Percentiles rank a stretch among this genome's conserved stretches.
phyloP scores from a whole-genome alignment of 352 stramenopile genomes.

The Globisporangium megalacanthum region DNA sequence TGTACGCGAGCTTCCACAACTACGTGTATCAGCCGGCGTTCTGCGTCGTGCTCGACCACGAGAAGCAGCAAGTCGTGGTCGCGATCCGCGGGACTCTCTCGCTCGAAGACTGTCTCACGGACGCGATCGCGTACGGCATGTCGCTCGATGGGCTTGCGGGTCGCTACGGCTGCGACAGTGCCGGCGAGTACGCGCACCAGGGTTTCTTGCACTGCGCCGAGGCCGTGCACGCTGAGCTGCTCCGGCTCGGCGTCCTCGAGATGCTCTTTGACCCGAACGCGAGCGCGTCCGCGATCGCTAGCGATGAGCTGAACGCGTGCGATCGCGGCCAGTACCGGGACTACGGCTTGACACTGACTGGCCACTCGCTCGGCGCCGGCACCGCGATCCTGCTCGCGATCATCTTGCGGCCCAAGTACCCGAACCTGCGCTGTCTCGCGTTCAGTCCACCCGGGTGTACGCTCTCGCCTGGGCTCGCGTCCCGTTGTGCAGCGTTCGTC shows the following conservation, averaged over 20 bases:
- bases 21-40: slow-evolving; percentile 78
- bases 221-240: slow-evolving; percentile 66
- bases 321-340: slow-evolving; percentile 52
- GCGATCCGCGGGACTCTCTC: slow-evolving; percentile 82
- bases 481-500: slow-evolving; percentile 54
- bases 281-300: slow-evolving; percentile 27
- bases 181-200: slow-evolving; percentile 73
- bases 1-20: slow-evolving; percentile 80
- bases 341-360: slow-evolving; percentile 71
- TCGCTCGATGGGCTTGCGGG: slow-evolving; percentile 62
- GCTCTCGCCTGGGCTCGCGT: slow-evolving; percentile 62
- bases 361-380: slow-evolving; percentile 77
- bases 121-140: slow-evolving; percentile 81
- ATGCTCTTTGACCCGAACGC: slow-evolving; percentile 79
- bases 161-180: slow-evolving; percentile 63
- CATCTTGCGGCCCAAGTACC: slow-evolving; percentile 75
- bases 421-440: slow-evolving; percentile 73
- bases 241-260: slow-evolving; percentile 66
- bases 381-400: slow-evolving; percentile 71
- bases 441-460: slow-evolving; percentile 78
- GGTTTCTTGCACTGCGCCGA: slow-evolving; percentile 78
- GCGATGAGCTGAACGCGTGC: slow-evolving; percentile 56
- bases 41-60: slow-evolving; percentile 75
- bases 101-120: slow-evolving; percentile 83
- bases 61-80: slow-evolving; percentile 64